phyloP scores from a whole-genome alignment of 768 basidiomycete genomes.

The Hygrocybe coccinea region DNA sequence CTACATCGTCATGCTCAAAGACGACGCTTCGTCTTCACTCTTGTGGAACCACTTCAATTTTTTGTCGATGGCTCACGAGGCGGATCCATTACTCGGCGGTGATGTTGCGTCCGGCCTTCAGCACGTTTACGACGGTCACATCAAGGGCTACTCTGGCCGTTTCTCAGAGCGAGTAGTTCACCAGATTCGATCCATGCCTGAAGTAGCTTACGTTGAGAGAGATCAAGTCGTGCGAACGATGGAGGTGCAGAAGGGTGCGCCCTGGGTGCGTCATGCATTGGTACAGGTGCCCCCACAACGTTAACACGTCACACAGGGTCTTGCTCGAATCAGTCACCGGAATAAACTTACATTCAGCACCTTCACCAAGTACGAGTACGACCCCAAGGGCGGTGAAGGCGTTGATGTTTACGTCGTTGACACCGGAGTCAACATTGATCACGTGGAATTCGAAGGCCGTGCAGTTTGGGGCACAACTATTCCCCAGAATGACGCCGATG shows the following conservation, averaged over 20 bases:
- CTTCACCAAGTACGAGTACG: constrained; percentile 78
- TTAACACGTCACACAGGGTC: constrained; percentile 55
- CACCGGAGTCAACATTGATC: constrained; percentile 84
- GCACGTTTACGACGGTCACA: constrained; percentile 72
- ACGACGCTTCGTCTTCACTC: constrained; percentile 50
- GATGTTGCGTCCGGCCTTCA: constrained; percentile 47
- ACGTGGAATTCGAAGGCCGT: constrained; percentile 84
- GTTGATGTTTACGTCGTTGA: constrained; percentile 89
- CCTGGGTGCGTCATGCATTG: constrained; percentile 65
- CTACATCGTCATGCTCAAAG: constrained; percentile 91
- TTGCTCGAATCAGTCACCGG: constrained; percentile 92
- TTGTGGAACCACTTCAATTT: constrained; percentile 77
- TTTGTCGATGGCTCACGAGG: constrained; percentile 56
- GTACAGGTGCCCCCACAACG: not conserved
- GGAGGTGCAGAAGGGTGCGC: constrained; percentile 65
- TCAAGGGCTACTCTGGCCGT: constrained; percentile 76
- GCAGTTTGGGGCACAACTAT: constrained; percentile 93
- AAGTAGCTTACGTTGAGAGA: constrained; percentile 87
- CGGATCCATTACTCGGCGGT: constrained; percentile 48
- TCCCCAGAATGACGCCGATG: constrained; percentile 75
- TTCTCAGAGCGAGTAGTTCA: constrained; percentile 70
- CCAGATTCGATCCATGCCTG: constrained; percentile 74
- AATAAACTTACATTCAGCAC: constrained; percentile 67
- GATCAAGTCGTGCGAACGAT: constrained; percentile 88
- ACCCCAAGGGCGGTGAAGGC: constrained; percentile 73